Conservation (phyloP, 306 rosid genomes). For the Begonia loranthoides region DNA sequence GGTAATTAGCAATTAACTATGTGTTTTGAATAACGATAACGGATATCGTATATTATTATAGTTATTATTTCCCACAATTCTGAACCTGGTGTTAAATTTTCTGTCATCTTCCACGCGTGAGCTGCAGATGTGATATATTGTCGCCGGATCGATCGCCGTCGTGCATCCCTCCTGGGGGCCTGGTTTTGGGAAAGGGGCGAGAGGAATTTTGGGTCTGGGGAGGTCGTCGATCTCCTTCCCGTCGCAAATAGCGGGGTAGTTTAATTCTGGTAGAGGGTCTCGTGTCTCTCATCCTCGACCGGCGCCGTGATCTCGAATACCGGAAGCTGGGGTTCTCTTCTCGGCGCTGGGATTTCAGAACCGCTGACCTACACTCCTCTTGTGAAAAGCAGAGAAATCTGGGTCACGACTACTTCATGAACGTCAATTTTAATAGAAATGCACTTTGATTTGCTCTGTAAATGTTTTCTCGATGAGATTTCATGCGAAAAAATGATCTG, state of each 20-base stretch:
- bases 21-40: too few relatives aligned
- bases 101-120: too few relatives aligned
- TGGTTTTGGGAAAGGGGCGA: slow-evolving; percentile 27
- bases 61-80: too few relatives aligned
- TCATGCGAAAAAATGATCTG: not conserved
- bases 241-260: slow-evolving; percentile 40
- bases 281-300: slow-evolving; percentile 50
- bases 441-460: not conserved
- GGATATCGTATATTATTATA: too few relatives aligned
- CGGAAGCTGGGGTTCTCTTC: slow-evolving; percentile 7
- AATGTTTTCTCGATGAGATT: not conserved
- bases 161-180: slow-evolving; percentile 31
- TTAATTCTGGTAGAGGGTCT: slow-evolving; percentile 17
- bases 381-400: slow-evolving; percentile 16
- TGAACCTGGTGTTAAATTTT: too few relatives aligned
- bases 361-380: slow-evolving; percentile 62
- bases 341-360: slow-evolving; percentile 23
- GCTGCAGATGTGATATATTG: too few relatives aligned
- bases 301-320: slow-evolving; percentile 29
- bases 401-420: slow-evolving; percentile 35
- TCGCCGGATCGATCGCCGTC: slow-evolving; percentile 11
- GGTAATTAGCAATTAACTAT: too few relatives aligned
- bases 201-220: slow-evolving; percentile 57
- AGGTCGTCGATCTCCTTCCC: slow-evolving; percentile 35
- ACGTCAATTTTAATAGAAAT: slow-evolving; percentile 15